A percentile compares a stretch with the other conserved stretches of the same genome.
Conservation (phyloP, 345 rosid species). For the Viola odorata region DNA sequence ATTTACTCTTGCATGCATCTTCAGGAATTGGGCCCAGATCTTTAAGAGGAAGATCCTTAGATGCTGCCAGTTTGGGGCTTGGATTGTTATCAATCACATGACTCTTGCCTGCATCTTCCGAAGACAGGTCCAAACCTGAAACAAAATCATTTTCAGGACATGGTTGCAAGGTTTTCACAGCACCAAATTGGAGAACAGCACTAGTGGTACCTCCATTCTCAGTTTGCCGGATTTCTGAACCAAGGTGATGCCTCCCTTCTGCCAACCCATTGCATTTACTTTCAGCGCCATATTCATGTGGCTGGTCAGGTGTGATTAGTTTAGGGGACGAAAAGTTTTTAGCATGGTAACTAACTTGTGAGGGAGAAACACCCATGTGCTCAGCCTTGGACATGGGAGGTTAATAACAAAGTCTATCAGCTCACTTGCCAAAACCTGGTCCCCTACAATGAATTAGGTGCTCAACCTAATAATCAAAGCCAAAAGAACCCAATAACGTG, state of each 20-base stretch:
- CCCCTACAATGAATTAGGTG: neutral
- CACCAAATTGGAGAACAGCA: neutral
- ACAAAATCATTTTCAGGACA: neutral
- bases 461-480: neutral
- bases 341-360: conserved; percentile 9
- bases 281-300: neutral
- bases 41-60: no score
- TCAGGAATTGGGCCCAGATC: no score
- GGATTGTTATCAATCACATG: neutral
- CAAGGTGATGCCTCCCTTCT: neutral
- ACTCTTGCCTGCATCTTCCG: conserved; percentile 14
- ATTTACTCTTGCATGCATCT: no score
- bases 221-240: conserved; percentile 4
- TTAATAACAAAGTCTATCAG: conserved; percentile 1
- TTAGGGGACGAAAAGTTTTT: conserved; percentile 9
- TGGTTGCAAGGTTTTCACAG: neutral
- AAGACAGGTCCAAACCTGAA: conserved; percentile 7
- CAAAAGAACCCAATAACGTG: no score
- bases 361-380: conserved; percentile 14
- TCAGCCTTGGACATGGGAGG: conserved; percentile 9
- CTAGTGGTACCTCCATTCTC: neutral
- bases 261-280: neutral
- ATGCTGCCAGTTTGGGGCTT: conserved; percentile 1
- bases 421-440: neutral
- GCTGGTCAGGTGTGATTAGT: conserved; percentile 1